These are phyloP conservation scores for Trametes sp. DNA, from an alignment of 1,284 basidiomycete genomes.

Conservation along the genomic window DNA sequence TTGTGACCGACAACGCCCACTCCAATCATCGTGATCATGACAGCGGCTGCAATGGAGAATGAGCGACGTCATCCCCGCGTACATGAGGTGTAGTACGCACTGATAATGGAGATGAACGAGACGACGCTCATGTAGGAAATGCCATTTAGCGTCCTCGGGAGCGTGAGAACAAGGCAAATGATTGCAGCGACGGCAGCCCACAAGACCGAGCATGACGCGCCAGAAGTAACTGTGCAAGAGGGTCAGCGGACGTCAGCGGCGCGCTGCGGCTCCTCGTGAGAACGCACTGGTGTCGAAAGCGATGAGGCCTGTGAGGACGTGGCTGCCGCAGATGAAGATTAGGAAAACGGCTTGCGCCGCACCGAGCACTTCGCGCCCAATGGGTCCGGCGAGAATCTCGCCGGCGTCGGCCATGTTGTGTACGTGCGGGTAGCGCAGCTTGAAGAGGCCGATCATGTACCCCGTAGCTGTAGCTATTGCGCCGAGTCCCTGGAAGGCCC, in stretches of 20 bases:
- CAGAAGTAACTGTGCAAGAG: conserved; percentile 36
- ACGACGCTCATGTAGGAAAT: conserved; percentile 43
- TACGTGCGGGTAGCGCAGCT: conserved; percentile 43
- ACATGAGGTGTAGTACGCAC: conserved; percentile 43
- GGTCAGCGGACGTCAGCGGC: neutral
- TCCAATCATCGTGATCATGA: conserved; percentile 59
- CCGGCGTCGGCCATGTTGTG: conserved; percentile 57
- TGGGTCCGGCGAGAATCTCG: conserved; percentile 56
- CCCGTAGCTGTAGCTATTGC: conserved; percentile 39
- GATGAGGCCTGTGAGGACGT: conserved; percentile 44
- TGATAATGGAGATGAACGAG: conserved; percentile 46
- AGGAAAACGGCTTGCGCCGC: conserved; percentile 60
- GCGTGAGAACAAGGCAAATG: conserved; percentile 40
- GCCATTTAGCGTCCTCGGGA: conserved; percentile 43
- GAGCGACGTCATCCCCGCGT: conserved; percentile 34
- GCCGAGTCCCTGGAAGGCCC: conserved; percentile 35
- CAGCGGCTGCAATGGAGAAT: conserved; percentile 36
- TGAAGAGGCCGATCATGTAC: conserved; percentile 41
- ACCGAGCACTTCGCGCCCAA: conserved; percentile 56
- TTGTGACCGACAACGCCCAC: conserved; percentile 54
- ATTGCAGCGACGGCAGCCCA: conserved; percentile 42
- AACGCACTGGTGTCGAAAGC: conserved; percentile 44
- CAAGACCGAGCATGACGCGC: conserved; percentile 43
- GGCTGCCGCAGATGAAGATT: conserved; percentile 46
- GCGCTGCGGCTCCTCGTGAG: neutral